phyloP scores from a whole-genome alignment of 2,329 filamentous ascomycete genomes.

The Neofusicoccum umdonicola region DNA sequence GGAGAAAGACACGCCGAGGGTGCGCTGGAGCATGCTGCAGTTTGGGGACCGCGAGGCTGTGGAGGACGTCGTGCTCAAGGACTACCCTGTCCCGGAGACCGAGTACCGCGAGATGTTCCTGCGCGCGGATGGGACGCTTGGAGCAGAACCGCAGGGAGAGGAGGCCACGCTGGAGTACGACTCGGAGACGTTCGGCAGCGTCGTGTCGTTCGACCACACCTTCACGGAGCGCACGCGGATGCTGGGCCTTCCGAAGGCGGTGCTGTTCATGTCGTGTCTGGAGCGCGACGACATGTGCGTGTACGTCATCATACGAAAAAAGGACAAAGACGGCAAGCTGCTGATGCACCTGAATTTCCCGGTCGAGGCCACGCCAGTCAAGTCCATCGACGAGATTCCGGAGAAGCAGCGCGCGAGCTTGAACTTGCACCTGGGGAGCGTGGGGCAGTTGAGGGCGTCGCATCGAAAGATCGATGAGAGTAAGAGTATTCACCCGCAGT shows the following conservation, averaged over 20 bases:
- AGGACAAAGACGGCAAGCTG: slow-evolving; percentile 42
- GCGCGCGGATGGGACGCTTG: slow-evolving; percentile 14
- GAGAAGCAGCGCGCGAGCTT: slow-evolving; percentile 40
- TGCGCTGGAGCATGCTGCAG: slow-evolving; percentile 42
- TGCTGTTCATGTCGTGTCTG: slow-evolving; percentile 46
- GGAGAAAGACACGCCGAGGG: slow-evolving; percentile 44
- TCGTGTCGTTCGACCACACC: slow-evolving; percentile 23
- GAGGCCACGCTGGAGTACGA: slow-evolving; percentile 21
- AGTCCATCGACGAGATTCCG: slow-evolving; percentile 58
- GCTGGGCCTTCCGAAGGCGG: slow-evolving; percentile 48
- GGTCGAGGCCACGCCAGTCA: slow-evolving; percentile 31
- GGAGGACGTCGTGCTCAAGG: slow-evolving; percentile 21
- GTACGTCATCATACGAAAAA: slow-evolving; percentile 46
- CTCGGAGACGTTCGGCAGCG: slow-evolving; percentile 22
- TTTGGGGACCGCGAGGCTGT: slow-evolving; percentile 24
- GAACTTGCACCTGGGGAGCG: slow-evolving; percentile 44
- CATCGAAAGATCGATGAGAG: slow-evolving; percentile 36
- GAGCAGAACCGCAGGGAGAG: not conserved
- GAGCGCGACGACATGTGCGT: slow-evolving; percentile 46
- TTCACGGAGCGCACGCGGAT: slow-evolving; percentile 36
- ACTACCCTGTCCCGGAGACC: slow-evolving; percentile 24
- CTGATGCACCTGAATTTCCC: slow-evolving; percentile 48
- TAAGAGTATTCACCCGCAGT: slow-evolving; percentile 26
- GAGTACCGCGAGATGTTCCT: slow-evolving; percentile 21
- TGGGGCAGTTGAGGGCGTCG: slow-evolving; percentile 46